Evolutionary conservation across 768 basidiomycete genomes (phyloP).

Genomic region (Lyophyllum atratum): DNA sequence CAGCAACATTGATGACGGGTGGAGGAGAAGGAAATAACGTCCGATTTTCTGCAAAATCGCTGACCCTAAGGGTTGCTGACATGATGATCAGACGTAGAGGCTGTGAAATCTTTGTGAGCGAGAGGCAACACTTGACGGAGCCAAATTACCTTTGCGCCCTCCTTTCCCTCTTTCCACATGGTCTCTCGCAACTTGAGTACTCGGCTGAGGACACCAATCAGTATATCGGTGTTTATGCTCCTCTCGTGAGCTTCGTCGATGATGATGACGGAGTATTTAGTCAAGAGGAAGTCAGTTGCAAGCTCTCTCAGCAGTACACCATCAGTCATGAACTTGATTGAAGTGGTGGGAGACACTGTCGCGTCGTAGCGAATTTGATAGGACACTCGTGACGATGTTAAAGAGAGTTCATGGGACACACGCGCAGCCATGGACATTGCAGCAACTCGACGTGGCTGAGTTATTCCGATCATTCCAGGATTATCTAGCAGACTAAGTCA

Average conservation of each 20-base stretch:
- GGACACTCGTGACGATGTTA: conserved; percentile 80
- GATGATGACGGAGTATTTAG: conserved; percentile 90
- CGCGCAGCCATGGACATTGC: conserved; percentile 95
- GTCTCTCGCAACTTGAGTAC: conserved; percentile 88
- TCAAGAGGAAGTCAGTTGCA: conserved; percentile 90
- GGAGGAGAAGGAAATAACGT: conserved; percentile 81
- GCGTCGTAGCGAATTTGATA: conserved; percentile 98
- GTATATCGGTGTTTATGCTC: conserved; percentile 97
- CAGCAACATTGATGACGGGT: conserved; percentile 88
- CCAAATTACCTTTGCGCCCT: conserved; percentile 60
- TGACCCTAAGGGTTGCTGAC: conserved; percentile 95
- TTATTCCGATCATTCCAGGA: conserved; percentile 97
- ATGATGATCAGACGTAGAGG: conserved; percentile 95
- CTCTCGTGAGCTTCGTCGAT: conserved; percentile 99
- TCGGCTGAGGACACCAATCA: conserved; percentile 95
- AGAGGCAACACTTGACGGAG: conserved; percentile 1
- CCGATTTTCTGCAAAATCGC: conserved; percentile 88
- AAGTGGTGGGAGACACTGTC: conserved; percentile 85
- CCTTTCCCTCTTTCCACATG: conserved; percentile 81
- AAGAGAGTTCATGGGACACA: conserved; percentile 89
- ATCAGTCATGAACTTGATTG: conserved; percentile 99
- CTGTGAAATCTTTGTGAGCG: conserved; percentile 33
- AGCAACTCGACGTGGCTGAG: conserved; percentile 96
- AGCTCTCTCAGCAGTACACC: conserved; percentile 94
- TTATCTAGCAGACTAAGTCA: conserved; percentile 61